Base-by-base conservation (phyloP, 2,329 filamentous ascomycete genomes). In the Fusarium buharicum region DNA sequence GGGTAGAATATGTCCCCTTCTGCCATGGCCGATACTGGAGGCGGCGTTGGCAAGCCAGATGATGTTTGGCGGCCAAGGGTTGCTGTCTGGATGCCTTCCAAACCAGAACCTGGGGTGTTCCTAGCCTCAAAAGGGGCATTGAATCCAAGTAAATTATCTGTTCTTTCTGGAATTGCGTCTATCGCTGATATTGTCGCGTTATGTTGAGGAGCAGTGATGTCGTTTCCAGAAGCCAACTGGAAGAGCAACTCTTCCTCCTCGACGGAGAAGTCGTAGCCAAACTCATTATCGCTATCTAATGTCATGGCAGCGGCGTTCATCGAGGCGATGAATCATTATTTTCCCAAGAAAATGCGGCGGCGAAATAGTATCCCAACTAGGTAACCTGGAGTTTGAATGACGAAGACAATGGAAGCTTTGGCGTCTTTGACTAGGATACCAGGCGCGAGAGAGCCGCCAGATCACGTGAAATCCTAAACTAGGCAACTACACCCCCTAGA, bases 221-320 rank as follows among this genome's bases (percentile, higher is more conserved):
- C 48, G 17, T 58, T 55, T 30, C 70, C 55, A 13, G 72, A 66
- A 40, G 70, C 70, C 34, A 79, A 68, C 45, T 75, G 67, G 14
- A 82, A 66, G 39, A 78, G 59, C 36, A 77, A 65, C 55, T 84
- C 62, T 40, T 72, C 81, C 27, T 84, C 81, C 24, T 83, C 81
- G 1, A 71, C 61, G 3, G 79, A 78, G 38, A 82, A 73, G 62
- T 82, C 78, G 66, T 80, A 82, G 54, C 75, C 78, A 69, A 79
- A 83, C 38, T 82, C 79, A 64, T 73, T 75, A 60, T 79, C 77
- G 59, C 70, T 74, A 58, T 77, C 75, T 54, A 50, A 52, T 33
- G 55, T 60, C 60, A 66, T 70, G 43, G 41, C 31, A 54, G 52
- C 30, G 52, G 54, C 40, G 8, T 27, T 37, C 24, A 47, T 50